Evolutionary conservation across 2,329 filamentous ascomycete species (phyloP), one percentile per base, ranked within the genome.

Genomic region (Claviceps citrina): DNA sequence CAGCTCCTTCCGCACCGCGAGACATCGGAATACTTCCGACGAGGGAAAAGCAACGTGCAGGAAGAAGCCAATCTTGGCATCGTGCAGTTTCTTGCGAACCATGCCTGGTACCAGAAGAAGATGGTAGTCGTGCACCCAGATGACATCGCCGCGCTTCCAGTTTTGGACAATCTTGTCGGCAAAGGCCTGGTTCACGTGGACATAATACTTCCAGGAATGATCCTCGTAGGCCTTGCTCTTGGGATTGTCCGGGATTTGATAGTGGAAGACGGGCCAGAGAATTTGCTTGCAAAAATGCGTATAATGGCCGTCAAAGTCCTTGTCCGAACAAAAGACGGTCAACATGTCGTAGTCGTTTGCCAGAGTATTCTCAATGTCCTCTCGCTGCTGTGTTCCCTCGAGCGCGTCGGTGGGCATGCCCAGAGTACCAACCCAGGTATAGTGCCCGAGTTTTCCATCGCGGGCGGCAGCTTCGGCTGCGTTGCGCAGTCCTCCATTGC

Each of bases 181-280:
- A 61, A 96, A 95, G 3, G 81, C 84, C 58, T 91, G 81, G 63
- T 95, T 95, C 54, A 95, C 73, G 40, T 84, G 84, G 55, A 86
- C 81, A 53, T 96, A 96, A 65, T 84, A 93, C 49, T 86, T 74
- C 85, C 87, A 96, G 0, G 87, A 95, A 60, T 96, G 87, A 51
- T 96, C 89, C 58, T 93, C 82, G 58, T 94, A 96, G 0, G 89
- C 89, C 60, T 96, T 96, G 74, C 86, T 95, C 69, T 94, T 94
- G 20, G 89, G 89, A 55, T 93, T 93, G 56, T 96, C 91, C 0
- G 89, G 91, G 44, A 96, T 93, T 60, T 95, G 87, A 59, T 96
- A 96, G 62, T 96, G 87, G 60, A 96, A 93, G 44, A 95, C 87
- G 1, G 89, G 89, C 89, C 89, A 96, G 6, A 96, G 69, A 41